Base-by-base conservation (phyloP, 139 green algal genomes). In the Chlorella vulgaris region DNA sequence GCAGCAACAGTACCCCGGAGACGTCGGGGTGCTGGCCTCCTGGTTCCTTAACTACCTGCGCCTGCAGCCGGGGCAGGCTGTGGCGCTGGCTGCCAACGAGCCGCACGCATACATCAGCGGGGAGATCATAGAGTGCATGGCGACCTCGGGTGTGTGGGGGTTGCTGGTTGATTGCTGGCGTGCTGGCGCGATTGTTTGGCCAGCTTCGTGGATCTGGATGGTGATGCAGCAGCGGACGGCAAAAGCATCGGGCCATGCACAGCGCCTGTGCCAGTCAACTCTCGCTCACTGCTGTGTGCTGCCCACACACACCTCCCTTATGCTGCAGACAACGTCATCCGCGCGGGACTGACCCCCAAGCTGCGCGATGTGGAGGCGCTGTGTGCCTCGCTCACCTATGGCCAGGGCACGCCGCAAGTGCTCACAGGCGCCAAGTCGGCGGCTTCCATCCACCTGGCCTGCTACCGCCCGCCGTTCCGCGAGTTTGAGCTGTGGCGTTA, bases 281-380 rank as follows among this genome's bases (percentile, higher is more conserved):
- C n/a, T n/a, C n/a, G n/a, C n/a, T n/a, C n/a, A n/a, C n/a, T n/a
- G n/a, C n/a, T n/a, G n/a, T n/a, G n/a, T n/a, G n/a, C n/a, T n/a
- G n/a, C n/a, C n/a, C n/a, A n/a, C n/a, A n/a, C n/a, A n/a, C n/a
- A n/a, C n/a, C n/a, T n/a, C n/a, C n/a, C n/a, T n/a, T n/a, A n/a
- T n/a, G n/a, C n/a, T n/a, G 93, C 86, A 42, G 97, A 99, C 90
- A 99, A 99, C 85, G 97, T 99, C 35, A 93, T 99, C 36, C 88
- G 97, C 1, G 96, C 96, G 24, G 97, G 97, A 0, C 91, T 99
- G 8, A 99, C 97, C 10, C 96, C 96, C 42, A 99, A 99, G 88
- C 91, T 96, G 74, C 89, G 94, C 38, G 94, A 97, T 81, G 91
- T 88, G 3, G 86, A 94, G 19, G 91, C 95, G 40, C 90, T 99